Percentiles rank a stretch among this genome's conserved stretches.
Evolutionary conservation across 805 yeast genomes (phyloP).

Genomic region (Brettanomyces bruxellensis): DNA sequence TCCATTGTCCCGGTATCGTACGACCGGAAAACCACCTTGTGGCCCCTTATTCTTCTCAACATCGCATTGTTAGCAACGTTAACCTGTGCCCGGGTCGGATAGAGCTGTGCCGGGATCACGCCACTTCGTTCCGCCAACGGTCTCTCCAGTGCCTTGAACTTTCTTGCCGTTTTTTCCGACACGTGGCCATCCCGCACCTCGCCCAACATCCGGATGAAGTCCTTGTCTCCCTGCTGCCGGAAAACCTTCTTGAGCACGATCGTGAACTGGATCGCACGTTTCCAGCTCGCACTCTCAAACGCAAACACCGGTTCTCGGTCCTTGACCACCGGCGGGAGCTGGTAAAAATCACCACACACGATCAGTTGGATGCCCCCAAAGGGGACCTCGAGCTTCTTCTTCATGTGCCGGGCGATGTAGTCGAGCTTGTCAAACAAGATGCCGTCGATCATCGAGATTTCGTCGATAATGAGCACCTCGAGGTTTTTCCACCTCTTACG

Average conservation of each 20-base stretch:
- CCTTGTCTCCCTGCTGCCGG: slow-evolving; percentile 67
- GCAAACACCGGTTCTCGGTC: slow-evolving; percentile 38
- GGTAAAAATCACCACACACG: slow-evolving; percentile 76
- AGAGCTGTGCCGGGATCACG: slow-evolving; percentile 67
- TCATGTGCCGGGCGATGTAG: slow-evolving; percentile 43
- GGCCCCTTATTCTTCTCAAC: slow-evolving; percentile 37
- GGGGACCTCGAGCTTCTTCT: slow-evolving; percentile 34
- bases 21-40: slow-evolving; percentile 35
- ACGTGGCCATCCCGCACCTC: slow-evolving; percentile 62
- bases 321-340: slow-evolving; percentile 63
- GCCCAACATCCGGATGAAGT: slow-evolving; percentile 64
- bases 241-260: slow-evolving; percentile 57
- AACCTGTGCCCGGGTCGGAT: slow-evolving; percentile 64
- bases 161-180: slow-evolving; percentile 34
- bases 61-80: slow-evolving; percentile 52
- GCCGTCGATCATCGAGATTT: slow-evolving; percentile 75
- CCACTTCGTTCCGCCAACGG: slow-evolving; percentile 44
- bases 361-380: slow-evolving; percentile 78
- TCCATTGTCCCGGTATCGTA: slow-evolving; percentile 42
- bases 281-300: slow-evolving; percentile 61
- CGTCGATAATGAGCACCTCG: slow-evolving; percentile 64
- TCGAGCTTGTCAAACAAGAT: slow-evolving; percentile 55
- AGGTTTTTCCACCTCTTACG: slow-evolving; percentile 45
- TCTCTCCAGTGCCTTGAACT: slow-evolving; percentile 45
- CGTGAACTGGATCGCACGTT: slow-evolving; percentile 43